A percentile compares a stretch with the other conserved stretches of the same genome.
Conservation (phyloP, 176 grass and related monocot species). For the Paspalum notatum region DNA sequence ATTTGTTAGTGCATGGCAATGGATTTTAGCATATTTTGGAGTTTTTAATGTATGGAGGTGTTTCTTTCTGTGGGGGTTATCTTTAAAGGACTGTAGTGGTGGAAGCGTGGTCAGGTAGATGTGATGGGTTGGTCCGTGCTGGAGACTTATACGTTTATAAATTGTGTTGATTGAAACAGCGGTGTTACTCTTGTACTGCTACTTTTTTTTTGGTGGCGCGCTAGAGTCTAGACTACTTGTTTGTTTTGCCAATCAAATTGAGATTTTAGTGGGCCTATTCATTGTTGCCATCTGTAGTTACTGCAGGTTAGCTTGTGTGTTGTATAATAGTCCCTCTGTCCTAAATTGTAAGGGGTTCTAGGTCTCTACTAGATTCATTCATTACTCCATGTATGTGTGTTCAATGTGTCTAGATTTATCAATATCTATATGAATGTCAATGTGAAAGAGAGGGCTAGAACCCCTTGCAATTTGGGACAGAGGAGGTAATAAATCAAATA, state of each 20-base stretch:
- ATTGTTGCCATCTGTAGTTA: background rate
- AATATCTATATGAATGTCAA: too few species aligned
- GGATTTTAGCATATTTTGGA: background rate
- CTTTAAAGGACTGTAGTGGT: background rate
- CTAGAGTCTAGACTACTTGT: background rate
- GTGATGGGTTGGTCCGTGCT: background rate
- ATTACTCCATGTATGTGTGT: too few species aligned
- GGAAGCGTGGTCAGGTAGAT: background rate
- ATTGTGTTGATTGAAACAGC: background rate
- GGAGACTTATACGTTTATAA: background rate
- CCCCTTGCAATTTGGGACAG: too few species aligned
- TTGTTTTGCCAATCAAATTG: background rate
- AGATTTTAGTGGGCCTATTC: background rate
- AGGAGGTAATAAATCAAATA: too few species aligned
- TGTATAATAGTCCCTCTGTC: too few species aligned
- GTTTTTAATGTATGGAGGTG: background rate
- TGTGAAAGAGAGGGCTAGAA: too few species aligned
- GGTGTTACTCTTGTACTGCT: background rate
- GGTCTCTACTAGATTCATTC: too few species aligned
- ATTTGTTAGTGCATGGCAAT: background rate
- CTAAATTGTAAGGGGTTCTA: too few species aligned
- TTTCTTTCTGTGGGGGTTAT: background rate
- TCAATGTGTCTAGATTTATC: too few species aligned
- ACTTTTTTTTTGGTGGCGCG: background rate
- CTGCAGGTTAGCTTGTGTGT: background rate